Base-by-base conservation (phyloP, 2,329 filamentous ascomycete genomes). In the Penicillium concentricum region DNA sequence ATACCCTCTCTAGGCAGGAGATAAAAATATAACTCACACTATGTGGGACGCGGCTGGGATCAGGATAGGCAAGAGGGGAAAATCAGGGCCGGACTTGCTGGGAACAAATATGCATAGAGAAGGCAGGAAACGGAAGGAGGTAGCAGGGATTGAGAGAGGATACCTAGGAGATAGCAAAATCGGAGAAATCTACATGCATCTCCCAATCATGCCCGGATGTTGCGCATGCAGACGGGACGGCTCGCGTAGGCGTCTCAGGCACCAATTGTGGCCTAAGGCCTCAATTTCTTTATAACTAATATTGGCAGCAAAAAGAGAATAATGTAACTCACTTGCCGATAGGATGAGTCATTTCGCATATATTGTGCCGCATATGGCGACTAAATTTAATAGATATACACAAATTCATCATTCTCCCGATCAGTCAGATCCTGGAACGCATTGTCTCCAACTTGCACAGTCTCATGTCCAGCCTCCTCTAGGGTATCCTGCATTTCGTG, bases 331-430 rank as follows among this genome's bases (percentile, higher is more conserved):
- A 26, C n/a, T 49, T 13, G 8, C 18, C 4, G 2, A 41, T 8
- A 16, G 5, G n/a, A 20, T 50, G 2, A 12, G 22, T 28, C 3
- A 30, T n/a, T 5, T 37, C 7, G 6, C 13, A 46, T 37, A 26
- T 15, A 38, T 37, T 48, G 12, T 15, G 34, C 18, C 16, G 3
- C 18, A 18, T n/a, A 24, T 18, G 3, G 9, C 15, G 6, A 16
- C 34, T 9, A 12, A 10, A 4, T 20, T 50, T 47, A 85, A 63
- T 85, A 85, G 45, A 86, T 79, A 70, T 84, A 87, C 16, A 87
- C 79, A 72, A 89, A 89, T 65, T 89, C 85, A 56, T 89, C 85
- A 63, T 89, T 89, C 74, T 85, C 75, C 20, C 81, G 72, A 69
- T 89, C 87, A 0, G 86, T 87, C 61, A 87, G 62, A 71, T 89